phyloP scores from a whole-genome alignment of 2,329 filamentous ascomycete genomes.

The Helotiales sp. region DNA sequence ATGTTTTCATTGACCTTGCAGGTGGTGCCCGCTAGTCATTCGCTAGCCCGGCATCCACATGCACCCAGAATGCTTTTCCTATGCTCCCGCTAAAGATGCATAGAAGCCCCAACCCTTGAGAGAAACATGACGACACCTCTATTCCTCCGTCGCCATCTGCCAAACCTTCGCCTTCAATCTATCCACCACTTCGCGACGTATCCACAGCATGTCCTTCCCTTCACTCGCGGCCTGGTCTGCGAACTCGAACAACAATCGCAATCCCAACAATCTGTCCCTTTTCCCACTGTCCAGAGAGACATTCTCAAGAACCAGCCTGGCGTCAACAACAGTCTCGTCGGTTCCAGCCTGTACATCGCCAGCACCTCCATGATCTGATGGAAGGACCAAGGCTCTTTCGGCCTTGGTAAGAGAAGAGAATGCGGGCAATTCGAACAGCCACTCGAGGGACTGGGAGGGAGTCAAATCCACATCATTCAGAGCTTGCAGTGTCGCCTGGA shows the following conservation, averaged over 20 bases:
- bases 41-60: neutral
- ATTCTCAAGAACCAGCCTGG: constrained; percentile 60
- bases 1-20: constrained; percentile 5
- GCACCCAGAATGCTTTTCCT: constrained; percentile 10
- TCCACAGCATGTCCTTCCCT: constrained; percentile 54
- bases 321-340: constrained; percentile 65
- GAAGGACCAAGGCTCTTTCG: constrained; percentile 59
- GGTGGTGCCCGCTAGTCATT: neutral
- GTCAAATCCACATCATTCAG: constrained; percentile 62
- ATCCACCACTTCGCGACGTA: constrained; percentile 61
- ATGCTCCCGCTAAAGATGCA: constrained; percentile 15
- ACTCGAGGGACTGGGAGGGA: constrained; percentile 59
- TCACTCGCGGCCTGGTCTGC: constrained; percentile 55
- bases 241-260: constrained; percentile 70
- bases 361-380: constrained; percentile 48
- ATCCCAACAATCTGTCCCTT: constrained; percentile 63
- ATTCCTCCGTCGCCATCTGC: constrained; percentile 41
- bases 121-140: neutral
- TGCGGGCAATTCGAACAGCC: constrained; percentile 63
- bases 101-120: neutral
- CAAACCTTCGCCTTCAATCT: constrained; percentile 57
- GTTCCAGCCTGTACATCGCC: constrained; percentile 54
- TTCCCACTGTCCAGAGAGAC: constrained; percentile 53
- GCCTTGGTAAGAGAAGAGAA: constrained; percentile 60
- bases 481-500: constrained; percentile 65